Percentiles rank a stretch among this genome's conserved stretches.
Evolutionary conservation across 139 green algal species (phyloP).

Genomic region (Zygnema cylindricum): DNA sequence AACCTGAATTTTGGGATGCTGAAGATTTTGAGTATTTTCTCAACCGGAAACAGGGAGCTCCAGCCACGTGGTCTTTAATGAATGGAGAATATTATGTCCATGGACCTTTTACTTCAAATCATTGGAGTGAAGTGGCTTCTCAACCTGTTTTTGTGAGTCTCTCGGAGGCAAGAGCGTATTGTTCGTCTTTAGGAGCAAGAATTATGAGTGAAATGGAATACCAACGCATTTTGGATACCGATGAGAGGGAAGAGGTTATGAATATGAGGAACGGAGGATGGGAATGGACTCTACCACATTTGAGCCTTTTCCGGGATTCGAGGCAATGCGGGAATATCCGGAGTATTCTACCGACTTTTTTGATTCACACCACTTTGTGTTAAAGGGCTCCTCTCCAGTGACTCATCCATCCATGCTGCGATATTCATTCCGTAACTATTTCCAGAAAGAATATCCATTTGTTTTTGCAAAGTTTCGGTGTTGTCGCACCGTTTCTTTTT

Average conservation of each 20-base stretch:
- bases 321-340: slow-evolving; percentile 65
- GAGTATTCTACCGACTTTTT: slow-evolving; percentile 76
- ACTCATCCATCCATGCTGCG: slow-evolving; percentile 66
- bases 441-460: slow-evolving; percentile 68
- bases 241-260: slow-evolving; percentile 9
- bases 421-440: slow-evolving; percentile 73
- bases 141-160: slow-evolving; percentile 63
- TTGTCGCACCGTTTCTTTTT: not conserved
- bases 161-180: slow-evolving; percentile 69
- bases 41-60: slow-evolving; percentile 46
- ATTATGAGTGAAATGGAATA: slow-evolving; percentile 74
- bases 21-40: slow-evolving; percentile 56
- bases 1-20: slow-evolving; percentile 62
- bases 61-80: slow-evolving; percentile 66
- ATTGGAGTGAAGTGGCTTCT: slow-evolving; percentile 56
- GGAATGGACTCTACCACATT: slow-evolving; percentile 74
- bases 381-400: slow-evolving; percentile 66
- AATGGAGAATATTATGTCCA: slow-evolving; percentile 63
- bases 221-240: slow-evolving; percentile 30
- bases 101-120: slow-evolving; percentile 51
- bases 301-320: slow-evolving; percentile 66
- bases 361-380: slow-evolving; percentile 68
- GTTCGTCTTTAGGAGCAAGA: slow-evolving; percentile 28
- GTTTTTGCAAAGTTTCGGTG: slow-evolving; percentile 73
- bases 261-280: slow-evolving; percentile 64